Base-by-base conservation (phyloP, 2,329 filamentous ascomycete species). In the Colletotrichum lindemuthianum region DNA sequence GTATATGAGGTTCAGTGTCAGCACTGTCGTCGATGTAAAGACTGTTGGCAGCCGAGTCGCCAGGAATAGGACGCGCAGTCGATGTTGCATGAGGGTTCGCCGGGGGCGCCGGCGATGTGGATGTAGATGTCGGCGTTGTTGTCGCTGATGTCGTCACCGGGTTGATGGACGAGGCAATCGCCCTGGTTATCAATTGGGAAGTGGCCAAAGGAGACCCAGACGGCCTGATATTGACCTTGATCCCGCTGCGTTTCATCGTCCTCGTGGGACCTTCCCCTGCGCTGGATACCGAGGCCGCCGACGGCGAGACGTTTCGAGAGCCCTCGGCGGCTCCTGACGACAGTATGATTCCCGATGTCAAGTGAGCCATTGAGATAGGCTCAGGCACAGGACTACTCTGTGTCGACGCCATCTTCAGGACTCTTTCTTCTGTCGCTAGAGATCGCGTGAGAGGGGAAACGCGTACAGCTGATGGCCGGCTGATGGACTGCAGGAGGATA, bases 231-330 rank as follows among this genome's bases (percentile, higher is more conserved):
- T 41, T 39, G n/a, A 49, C 48, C 24, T 61, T 65, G 15, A 52
- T 15, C 24, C 51, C 59, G 24, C 58, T 63, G 36, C 58, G 48
- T 50, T 61, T 65, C 58, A 65, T 65, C 45, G 56, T 63, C 43
- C 60, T 60, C 24, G 43, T 48, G 8, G 48, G 7, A 36, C 39
- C 40, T n/a, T 65, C 61, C 33, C 58, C 58, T 7, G 45, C 36
- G 39, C 51, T 56, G 39, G 58, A 65, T 12, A 15, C 47, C 8
- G 58, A 65, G 41, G 8, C 41, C 8, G 54, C 40, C 8, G 61
- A 57, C 3, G 58, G 51, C 11, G 51, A 63, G 16, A 40, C 40
- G 32, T 56, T 56, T 40, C 51, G 61, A 47, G 16, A 50, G 24
- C 37, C 55, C 12, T 24, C 24, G 3, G 37, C 12, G 8, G 32